phyloP scores from a whole-genome alignment of 2,329 filamentous ascomycete genomes.

The Botrytis fabae region DNA sequence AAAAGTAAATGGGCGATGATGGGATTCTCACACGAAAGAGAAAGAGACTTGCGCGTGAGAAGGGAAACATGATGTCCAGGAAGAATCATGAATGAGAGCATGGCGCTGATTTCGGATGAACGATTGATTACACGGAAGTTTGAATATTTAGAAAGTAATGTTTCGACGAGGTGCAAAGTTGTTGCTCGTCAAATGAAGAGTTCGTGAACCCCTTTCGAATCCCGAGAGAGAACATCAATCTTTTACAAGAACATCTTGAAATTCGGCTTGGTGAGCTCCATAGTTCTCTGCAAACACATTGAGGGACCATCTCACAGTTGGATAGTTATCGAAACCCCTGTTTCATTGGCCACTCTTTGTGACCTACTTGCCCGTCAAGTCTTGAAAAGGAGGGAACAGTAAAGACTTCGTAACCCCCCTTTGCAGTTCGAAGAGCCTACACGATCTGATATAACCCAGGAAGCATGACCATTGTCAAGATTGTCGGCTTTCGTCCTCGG shows the following conservation, averaged over 20 bases:
- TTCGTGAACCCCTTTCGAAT: not conserved
- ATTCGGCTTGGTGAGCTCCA: not conserved
- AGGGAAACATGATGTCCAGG: not conserved
- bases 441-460: not conserved
- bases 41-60: not conserved
- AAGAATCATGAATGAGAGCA: not conserved
- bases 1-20: too few relatives aligned
- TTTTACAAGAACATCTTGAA: not conserved
- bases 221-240: too few relatives aligned
- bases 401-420: not conserved
- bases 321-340: not conserved
- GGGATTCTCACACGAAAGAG: too few relatives aligned
- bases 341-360: not conserved
- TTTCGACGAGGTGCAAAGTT: not conserved
- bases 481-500: not conserved
- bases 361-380: not conserved
- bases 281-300: not conserved
- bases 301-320: not conserved
- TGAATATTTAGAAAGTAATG: not conserved
- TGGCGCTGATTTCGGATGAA: not conserved
- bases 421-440: not conserved
- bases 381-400: too few relatives aligned
- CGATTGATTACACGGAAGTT: not conserved
- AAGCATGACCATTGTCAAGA: not conserved
- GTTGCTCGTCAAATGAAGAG: not conserved